Conservation (phyloP, 805 yeast species). For the Scheffersomyces stipitis region DNA sequence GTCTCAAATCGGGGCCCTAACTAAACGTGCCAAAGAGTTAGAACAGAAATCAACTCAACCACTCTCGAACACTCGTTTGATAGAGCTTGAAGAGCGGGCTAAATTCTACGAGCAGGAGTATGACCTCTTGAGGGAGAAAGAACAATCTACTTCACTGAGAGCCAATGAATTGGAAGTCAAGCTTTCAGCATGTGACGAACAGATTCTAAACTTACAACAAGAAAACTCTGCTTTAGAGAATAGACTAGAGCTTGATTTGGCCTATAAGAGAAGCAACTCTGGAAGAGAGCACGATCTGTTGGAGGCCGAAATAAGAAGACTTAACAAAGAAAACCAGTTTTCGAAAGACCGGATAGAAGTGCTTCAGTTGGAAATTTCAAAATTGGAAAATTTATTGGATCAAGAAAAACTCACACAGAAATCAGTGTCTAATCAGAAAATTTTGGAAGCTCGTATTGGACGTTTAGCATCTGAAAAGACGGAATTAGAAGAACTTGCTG, state of each 20-base stretch:
- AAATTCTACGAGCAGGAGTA: not conserved
- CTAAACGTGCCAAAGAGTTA: not conserved
- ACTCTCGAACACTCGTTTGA: not conserved
- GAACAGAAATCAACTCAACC: not conserved
- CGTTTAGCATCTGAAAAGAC: not conserved
- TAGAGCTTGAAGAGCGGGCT: not conserved
- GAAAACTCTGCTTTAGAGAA: not conserved
- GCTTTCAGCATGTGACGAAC: not conserved
- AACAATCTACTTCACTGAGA: not conserved
- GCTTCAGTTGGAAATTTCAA: not conserved
- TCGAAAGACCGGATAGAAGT: not conserved
- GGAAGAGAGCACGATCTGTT: slow-evolving; percentile 1
- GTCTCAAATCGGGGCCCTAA: slow-evolving; percentile 3
- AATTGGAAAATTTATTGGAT: not conserved
- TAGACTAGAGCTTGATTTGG: not conserved
- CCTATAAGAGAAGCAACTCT: not conserved
- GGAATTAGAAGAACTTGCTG: not conserved
- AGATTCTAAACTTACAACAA: not conserved
- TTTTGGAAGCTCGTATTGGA: not conserved
- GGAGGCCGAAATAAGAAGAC: slow-evolving; percentile 3
- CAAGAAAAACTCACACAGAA: not conserved
- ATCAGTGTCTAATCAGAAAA: not conserved
- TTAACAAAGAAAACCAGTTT: slow-evolving; percentile 1
- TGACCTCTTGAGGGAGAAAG: not conserved
- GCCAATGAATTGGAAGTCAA: not conserved